phyloP scores from a whole-genome alignment of 805 yeast genomes.

The Zygosaccharomyces pseudorouxii region DNA sequence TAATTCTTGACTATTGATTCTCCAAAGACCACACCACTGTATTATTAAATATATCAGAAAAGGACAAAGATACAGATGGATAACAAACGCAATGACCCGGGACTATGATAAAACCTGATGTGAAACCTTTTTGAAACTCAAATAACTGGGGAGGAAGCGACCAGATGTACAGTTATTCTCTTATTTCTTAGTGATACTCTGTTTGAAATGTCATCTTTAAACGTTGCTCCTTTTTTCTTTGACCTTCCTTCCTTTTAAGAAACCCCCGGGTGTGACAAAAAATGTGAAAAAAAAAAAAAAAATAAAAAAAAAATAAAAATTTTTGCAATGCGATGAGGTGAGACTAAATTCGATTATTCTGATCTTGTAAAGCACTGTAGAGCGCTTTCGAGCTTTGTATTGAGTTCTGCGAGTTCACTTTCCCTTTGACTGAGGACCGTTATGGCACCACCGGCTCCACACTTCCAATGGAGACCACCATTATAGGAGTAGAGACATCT shows the following conservation, averaged over 20 bases:
- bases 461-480: slow-evolving; percentile 56
- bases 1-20: neutral
- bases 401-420: slow-evolving; percentile 92
- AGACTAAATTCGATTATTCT: neutral
- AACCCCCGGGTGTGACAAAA: slow-evolving; percentile 2
- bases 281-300: slow-evolving; percentile 4
- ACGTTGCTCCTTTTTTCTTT: slow-evolving; percentile 12
- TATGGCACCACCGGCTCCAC: slow-evolving; percentile 98
- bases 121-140: neutral
- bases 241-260: slow-evolving; percentile 9
- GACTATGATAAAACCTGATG: neutral
- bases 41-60: neutral
- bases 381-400: slow-evolving; percentile 72
- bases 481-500: slow-evolving; percentile 71
- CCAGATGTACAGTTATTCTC: neutral
- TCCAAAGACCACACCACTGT: neutral
- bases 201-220: neutral
- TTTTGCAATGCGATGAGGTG: neutral
- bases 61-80: neutral
- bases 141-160: neutral
- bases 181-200: neutral
- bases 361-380: slow-evolving; percentile 54
- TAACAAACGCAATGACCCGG: neutral
- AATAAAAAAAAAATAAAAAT: neutral
- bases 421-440: slow-evolving; percentile 79